phyloP scores from a whole-genome alignment of 345 rosid species.

The Eucalyptus curtisii region DNA sequence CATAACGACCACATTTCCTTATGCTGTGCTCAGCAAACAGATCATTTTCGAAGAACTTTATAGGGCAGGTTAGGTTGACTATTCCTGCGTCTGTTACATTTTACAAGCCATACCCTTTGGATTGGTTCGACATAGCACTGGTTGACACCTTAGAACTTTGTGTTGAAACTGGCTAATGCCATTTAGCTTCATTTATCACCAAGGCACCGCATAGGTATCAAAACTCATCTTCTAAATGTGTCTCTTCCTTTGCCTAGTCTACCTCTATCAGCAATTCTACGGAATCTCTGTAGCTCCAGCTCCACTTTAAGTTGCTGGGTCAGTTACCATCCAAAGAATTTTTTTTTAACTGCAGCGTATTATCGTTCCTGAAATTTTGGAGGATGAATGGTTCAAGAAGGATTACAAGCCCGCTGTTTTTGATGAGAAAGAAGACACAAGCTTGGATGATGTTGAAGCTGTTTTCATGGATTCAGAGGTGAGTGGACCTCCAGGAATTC shows the following conservation, averaged over 20 bases:
- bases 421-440: conserved; percentile 55
- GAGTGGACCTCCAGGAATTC: background rate
- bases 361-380: conserved; percentile 65
- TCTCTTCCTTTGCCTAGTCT: background rate
- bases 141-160: background rate
- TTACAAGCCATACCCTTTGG: background rate
- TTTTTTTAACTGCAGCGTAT: conserved; percentile 46
- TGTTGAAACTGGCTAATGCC: background rate
- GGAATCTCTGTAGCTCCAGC: background rate
- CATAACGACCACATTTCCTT: background rate
- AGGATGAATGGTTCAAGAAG: conserved; percentile 89
- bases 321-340: background rate
- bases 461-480: conserved; percentile 89
- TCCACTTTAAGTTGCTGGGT: background rate
- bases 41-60: background rate
- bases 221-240: background rate
- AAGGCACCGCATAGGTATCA: background rate
- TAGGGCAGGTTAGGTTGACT: background rate
- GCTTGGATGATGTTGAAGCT: conserved; percentile 87
- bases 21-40: background rate
- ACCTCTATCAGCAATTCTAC: background rate
- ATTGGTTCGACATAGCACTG: background rate
- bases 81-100: background rate
- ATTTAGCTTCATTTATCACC: background rate
- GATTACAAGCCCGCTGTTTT: conserved; percentile 77